Base-by-base conservation (phyloP, 2,329 filamentous ascomycete genomes). In the Fusarium fracticaudum region DNA sequence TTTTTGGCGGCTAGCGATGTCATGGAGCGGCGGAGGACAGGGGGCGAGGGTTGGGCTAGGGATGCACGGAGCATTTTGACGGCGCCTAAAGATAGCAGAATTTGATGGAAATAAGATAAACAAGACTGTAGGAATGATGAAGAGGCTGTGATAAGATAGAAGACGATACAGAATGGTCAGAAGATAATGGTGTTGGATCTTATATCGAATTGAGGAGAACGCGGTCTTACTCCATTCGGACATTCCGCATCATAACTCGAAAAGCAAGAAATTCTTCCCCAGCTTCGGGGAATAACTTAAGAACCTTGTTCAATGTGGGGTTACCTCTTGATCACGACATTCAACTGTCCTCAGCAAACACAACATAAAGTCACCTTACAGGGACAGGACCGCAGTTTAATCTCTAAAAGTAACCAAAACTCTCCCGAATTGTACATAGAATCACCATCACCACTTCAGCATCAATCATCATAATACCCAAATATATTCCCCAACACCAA, bases 1-100 rank as follows among this genome's bases (percentile, higher is more conserved):
- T 87, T 85, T 74, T 90, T 90, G 18, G 73, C 59, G 13, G 57
- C 54, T 5, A 73, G 44, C 12, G 75, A 67, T 15, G 75, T 62
- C 66, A 78, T 70, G 43, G 43, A 55, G 41, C 77, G 71, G 53
- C 63, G 55, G 31, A 78, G 40, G 63, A 63, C 62, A 22, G 24
- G 53, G 48, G 31, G 47, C 38, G 53, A 29, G 60, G 68, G 60
- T 59, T 58, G 76, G 29, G 67, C 67, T 14, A 71, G 51, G 10
- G 76, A 73, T 55, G 69, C 64, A 14, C 75, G 77, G 48, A 79
- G 29, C 77, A 79, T 79, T 55, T n/a, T 64, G 48, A 38, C 24
- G 2, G 31, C 29, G 24, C 8, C 12, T 20, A 12, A n/a, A 40
- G 15, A 26, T 29, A 6, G 10, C 5, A 2, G 24, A 22, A n/a